Percentiles rank a stretch among this genome's conserved stretches.
These are phyloP conservation scores for Onygena corvina DNA, from an alignment of 2,329 filamentous ascomycete genomes.

Conservation along the genomic window DNA sequence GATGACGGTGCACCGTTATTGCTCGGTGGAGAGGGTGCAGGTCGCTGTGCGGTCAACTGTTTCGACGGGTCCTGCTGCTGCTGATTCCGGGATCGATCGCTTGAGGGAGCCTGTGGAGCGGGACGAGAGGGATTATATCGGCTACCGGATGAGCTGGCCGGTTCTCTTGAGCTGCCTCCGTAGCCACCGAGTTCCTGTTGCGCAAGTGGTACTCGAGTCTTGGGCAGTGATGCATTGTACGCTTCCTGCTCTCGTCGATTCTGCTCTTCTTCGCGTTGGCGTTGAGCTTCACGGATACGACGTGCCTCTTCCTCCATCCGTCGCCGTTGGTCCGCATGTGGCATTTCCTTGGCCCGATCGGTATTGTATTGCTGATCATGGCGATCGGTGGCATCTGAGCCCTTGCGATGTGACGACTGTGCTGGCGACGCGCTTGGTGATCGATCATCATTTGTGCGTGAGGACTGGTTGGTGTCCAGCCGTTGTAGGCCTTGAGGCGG, in stretches of 20 bases:
- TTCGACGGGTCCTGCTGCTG: constrained; percentile 37
- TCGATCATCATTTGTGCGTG: constrained; percentile 20
- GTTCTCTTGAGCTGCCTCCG: constrained; percentile 42
- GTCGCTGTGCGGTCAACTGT: constrained; percentile 59
- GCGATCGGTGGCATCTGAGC: constrained; percentile 45
- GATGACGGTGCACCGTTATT: constrained; percentile 9
- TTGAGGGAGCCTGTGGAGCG: constrained; percentile 62
- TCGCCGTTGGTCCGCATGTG: constrained; percentile 40
- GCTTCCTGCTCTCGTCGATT: constrained; percentile 66
- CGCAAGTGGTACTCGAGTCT: constrained; percentile 65
- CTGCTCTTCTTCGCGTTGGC: constrained; percentile 44
- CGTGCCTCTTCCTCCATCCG: constrained; percentile 45
- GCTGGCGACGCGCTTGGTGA: constrained; percentile 26
- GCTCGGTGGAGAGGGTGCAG: constrained; percentile 60
- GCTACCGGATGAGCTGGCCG: constrained; percentile 38
- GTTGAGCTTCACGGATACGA: constrained; percentile 26
- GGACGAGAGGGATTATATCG: constrained; percentile 79
- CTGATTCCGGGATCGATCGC: constrained; percentile 35
- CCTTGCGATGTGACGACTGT: constrained; percentile 34
- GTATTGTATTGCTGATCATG: constrained; percentile 34
- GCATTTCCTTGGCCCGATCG: constrained; percentile 45
- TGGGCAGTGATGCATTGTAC: constrained; percentile 80
- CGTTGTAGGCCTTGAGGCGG: constrained; percentile 43
- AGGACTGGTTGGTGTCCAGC: constrained; percentile 34
- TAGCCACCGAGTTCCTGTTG: constrained; percentile 81